Evolutionary conservation across 371 early-diverging fungal genomes (phyloP), one percentile per base, ranked within the genome.

Genomic region (Fennellomyces sp.): DNA sequence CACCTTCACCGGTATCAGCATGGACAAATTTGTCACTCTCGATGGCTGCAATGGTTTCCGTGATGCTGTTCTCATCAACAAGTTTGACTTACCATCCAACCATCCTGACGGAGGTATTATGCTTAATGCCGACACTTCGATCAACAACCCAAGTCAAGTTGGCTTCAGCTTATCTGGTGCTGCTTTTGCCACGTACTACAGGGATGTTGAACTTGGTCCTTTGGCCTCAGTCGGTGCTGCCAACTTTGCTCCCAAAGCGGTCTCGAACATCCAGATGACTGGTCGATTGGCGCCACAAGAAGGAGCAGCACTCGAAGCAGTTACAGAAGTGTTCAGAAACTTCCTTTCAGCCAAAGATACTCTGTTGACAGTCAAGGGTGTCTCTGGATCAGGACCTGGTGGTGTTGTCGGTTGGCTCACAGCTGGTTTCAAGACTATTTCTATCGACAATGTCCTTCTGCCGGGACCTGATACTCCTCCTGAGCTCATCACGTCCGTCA

Each of bases 381-480:
- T 68, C 23, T 81, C 80, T 47, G 84, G 74, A n/a, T 75, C 79
- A 28, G 83, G 83, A 41, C 68, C 76, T 3, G 66, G 66, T 28
- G 84, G 85, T 15, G 72, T 75, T 45, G 83, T 84, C 53, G 70
- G 79, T 23, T 87, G 87, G 87, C 71, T 87, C 33, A 78, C 72
- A 31, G 39, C 77, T 58, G 87, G 82, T 30, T 83, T 87, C 73
- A 66, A 74, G 47, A 66, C 80, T 4, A 64, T 87, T 54, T 71
- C 63, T 23, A 76, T 87, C 36, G 69, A 76, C 52, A 75, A 80
- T 35, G 83, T 85, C 28, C 47, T 76, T 5, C 63, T 87, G 33
- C 68, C 68, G 28, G 68, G 68, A 52, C 68, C 57, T 8, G 54
- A 55, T 0, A 38, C 47, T 15, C 47, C 58, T 26, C 68, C 68